A percentile compares a stretch with the other conserved stretches of the same genome.
Conservation (phyloP, 148 eudicot species). For the Suaeda aralocaspica region DNA sequence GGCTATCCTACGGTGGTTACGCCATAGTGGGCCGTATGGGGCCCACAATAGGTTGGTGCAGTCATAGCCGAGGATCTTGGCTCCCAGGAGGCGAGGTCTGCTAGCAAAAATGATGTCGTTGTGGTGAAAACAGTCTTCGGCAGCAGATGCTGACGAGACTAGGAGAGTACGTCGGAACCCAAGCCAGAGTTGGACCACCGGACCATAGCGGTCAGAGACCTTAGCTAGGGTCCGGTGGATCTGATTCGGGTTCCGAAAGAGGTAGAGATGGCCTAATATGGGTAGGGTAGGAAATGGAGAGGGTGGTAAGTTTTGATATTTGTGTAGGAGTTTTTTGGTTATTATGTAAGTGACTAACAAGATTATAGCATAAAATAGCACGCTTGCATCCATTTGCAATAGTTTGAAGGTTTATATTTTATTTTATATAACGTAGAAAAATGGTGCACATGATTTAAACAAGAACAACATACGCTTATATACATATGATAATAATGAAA, state of each 20-base stretch:
- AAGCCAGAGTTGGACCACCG: slow-evolving; percentile 32
- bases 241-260: slow-evolving; percentile 32
- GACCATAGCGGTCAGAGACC: slow-evolving; percentile 34
- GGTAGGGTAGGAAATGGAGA: slow-evolving; percentile 44
- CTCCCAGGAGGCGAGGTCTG: slow-evolving; percentile 40
- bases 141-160: slow-evolving; percentile 46
- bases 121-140: slow-evolving; percentile 41
- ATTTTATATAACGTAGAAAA: no score
- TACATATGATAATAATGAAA: no score
- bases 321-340: slow-evolving; percentile 24
- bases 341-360: slow-evolving; percentile 24
- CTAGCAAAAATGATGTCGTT: slow-evolving; percentile 51
- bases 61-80: slow-evolving; percentile 36
- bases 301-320: slow-evolving; percentile 41
- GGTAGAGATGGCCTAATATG: slow-evolving; percentile 47
- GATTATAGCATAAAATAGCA: not conserved
- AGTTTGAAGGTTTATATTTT: no score
- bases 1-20: slow-evolving; percentile 43
- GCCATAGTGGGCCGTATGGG: slow-evolving; percentile 52
- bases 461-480: no score
- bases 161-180: slow-evolving; percentile 43
- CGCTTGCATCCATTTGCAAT: not conserved
- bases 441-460: no score
- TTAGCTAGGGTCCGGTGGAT: slow-evolving; percentile 35
- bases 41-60: slow-evolving; percentile 44